phyloP scores from a whole-genome alignment of 345 rosid species.

The Brassica carinata region DNA sequence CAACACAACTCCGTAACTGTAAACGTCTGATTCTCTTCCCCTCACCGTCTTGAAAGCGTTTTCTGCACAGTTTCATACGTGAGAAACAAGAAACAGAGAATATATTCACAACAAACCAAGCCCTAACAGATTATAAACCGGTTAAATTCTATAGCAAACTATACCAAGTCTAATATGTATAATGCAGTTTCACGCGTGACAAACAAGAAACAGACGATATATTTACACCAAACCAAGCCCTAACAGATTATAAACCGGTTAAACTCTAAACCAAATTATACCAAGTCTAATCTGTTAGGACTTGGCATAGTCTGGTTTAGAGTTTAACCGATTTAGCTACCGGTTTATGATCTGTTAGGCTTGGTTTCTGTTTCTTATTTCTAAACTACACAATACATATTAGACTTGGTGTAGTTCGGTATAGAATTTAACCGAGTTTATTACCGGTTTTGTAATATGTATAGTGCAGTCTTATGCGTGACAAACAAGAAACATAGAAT shows the following conservation, averaged over 20 bases:
- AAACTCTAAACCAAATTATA: neutral
- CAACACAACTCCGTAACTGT: conserved; percentile 71
- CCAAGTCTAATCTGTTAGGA: neutral
- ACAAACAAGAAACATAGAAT: neutral
- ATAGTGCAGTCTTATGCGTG: neutral
- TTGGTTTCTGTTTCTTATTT: too few species aligned
- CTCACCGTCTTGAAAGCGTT: conserved; percentile 53
- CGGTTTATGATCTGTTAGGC: too few species aligned
- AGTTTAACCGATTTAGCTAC: too few species aligned
- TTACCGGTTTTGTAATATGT: neutral
- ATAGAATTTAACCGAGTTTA: too few species aligned
- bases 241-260: conserved; percentile 10
- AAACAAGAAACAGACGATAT: conserved; percentile 8
- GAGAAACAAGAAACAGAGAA: neutral
- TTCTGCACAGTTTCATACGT: conserved; percentile 46
- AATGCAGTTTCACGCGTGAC: neutral
- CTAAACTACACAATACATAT: too few species aligned
- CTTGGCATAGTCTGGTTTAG: too few species aligned
- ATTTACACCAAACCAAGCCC: neutral
- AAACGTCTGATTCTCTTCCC: conserved; percentile 68
- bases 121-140: conserved; percentile 5
- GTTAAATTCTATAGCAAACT: neutral
- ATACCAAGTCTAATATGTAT: neutral
- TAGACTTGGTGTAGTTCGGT: too few species aligned
- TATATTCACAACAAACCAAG: neutral